Percentiles rank a stretch among this genome's conserved stretches.
phyloP scores from a whole-genome alignment of 371 early-diverging fungal genomes.

The Zychaea mexicana region DNA sequence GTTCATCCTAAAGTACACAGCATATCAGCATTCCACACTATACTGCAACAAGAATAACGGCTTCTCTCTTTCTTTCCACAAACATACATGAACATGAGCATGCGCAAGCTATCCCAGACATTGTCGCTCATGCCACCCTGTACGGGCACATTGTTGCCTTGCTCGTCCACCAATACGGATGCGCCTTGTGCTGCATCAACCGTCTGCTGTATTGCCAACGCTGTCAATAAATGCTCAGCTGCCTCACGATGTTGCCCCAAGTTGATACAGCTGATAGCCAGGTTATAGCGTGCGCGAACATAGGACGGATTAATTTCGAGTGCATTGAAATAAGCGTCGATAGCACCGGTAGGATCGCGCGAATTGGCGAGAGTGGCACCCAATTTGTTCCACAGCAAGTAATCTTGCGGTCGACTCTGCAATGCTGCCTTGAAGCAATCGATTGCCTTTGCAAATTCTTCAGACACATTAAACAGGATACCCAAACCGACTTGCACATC shows the following conservation, averaged over 20 bases:
- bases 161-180: constrained; percentile 26
- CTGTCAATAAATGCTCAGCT: constrained; percentile 88
- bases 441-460: constrained; percentile 91
- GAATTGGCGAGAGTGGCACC: constrained; percentile 96
- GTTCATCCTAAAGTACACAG: constrained; percentile 43
- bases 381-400: constrained; percentile 94
- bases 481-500: constrained; percentile 95
- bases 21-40: no score
- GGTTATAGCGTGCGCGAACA: constrained; percentile 94
- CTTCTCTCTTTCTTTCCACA: neutral
- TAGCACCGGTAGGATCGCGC: constrained; percentile 71
- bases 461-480: constrained; percentile 87
- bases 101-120: constrained; percentile 88
- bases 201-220: constrained; percentile 78
- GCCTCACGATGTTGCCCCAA: constrained; percentile 88
- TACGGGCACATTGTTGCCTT: constrained; percentile 32
- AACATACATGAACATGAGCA: constrained; percentile 75
- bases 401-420: constrained; percentile 86
- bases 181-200: constrained; percentile 34
- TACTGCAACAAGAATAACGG: no score
- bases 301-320: constrained; percentile 92
- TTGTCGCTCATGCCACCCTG: constrained; percentile 69
- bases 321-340: constrained; percentile 92
- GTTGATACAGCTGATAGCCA: constrained; percentile 92
- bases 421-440: constrained; percentile 97